Evolutionary conservation across 2,329 filamentous ascomycete species (phyloP).

Genomic region (Fusarium graminum): DNA sequence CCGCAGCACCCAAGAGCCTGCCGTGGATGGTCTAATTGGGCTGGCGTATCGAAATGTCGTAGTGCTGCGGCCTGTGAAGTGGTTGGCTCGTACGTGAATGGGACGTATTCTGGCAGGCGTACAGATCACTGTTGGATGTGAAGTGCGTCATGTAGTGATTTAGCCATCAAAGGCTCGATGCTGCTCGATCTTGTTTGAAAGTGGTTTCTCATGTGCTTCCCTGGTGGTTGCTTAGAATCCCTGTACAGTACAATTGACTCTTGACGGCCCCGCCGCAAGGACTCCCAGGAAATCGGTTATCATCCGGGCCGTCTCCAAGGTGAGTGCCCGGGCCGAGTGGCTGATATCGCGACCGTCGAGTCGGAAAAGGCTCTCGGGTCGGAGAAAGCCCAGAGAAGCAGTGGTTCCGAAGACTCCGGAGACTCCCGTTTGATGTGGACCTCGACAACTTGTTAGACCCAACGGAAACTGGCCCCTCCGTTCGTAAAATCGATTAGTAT

Average conservation of each 20-base stretch:
- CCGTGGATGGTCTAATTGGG: constrained; percentile 22
- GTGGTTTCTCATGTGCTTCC: not conserved
- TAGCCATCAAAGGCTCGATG: constrained; percentile 14
- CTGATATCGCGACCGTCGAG: constrained; percentile 19
- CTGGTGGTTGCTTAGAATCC: not conserved
- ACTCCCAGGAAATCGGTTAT: not conserved
- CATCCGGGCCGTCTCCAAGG: constrained; percentile 15
- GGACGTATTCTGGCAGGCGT: constrained; percentile 1
- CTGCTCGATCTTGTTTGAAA: not conserved
- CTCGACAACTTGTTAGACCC: constrained; percentile 19
- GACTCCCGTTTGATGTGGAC: constrained; percentile 2
- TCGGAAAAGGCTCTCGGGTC: not conserved
- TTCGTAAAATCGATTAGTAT: not conserved
- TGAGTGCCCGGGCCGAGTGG: constrained; percentile 6
- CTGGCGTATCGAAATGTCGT: not conserved
- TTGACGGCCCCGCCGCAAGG: constrained; percentile 1
- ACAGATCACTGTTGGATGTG: constrained; percentile 20
- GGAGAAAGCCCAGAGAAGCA: constrained; percentile 1
- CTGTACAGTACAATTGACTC: not conserved
- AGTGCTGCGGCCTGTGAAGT: not conserved
- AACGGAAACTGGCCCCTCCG: constrained; percentile 20
- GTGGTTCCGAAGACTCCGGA: no score
- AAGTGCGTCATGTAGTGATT: constrained; percentile 18
- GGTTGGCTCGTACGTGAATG: constrained; percentile 4
- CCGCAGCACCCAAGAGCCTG: constrained; percentile 16